Conservation (phyloP, 2,329 filamentous ascomycete genomes). For the Penicillium frequentans region DNA sequence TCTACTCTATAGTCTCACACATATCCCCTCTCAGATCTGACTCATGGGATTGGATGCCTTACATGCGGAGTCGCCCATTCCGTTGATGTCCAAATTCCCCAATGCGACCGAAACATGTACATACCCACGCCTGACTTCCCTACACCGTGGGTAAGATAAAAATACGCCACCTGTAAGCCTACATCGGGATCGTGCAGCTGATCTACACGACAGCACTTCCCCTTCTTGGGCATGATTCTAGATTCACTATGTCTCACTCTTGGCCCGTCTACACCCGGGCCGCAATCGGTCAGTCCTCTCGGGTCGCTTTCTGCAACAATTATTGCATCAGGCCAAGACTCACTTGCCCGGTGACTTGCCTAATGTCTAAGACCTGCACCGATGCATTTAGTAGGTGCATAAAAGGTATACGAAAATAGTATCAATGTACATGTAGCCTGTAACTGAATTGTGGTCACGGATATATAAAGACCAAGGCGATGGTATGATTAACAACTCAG, state of each 20-base stretch:
- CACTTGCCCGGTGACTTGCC: conserved; percentile 6
- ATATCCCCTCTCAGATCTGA: not conserved
- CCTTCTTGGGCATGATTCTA: conserved; percentile 1
- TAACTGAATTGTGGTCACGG: not conserved
- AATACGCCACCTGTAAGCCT: not conserved
- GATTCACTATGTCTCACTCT: conserved; percentile 17
- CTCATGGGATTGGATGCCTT: not conserved
- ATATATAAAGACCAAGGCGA: conserved; percentile 14
- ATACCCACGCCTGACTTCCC: not conserved
- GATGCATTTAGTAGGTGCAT: conserved; percentile 1
- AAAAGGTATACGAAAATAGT: conserved; percentile 8
- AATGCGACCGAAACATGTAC: not conserved
- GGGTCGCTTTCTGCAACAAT: not conserved
- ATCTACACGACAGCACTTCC: conserved; percentile 5
- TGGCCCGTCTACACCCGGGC: conserved; percentile 3
- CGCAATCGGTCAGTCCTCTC: conserved; percentile 5
- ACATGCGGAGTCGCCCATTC: not conserved
- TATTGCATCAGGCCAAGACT: not conserved
- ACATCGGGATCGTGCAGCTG: conserved; percentile 7
- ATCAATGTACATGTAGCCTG: not conserved
- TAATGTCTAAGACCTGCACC: conserved; percentile 18
- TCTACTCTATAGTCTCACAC: not conserved
- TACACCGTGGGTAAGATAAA: not conserved
- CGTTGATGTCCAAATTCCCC: not conserved
- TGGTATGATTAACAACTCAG: not conserved